phyloP scores from a whole-genome alignment of 345 rosid genomes.

The Durio zibethinus region DNA sequence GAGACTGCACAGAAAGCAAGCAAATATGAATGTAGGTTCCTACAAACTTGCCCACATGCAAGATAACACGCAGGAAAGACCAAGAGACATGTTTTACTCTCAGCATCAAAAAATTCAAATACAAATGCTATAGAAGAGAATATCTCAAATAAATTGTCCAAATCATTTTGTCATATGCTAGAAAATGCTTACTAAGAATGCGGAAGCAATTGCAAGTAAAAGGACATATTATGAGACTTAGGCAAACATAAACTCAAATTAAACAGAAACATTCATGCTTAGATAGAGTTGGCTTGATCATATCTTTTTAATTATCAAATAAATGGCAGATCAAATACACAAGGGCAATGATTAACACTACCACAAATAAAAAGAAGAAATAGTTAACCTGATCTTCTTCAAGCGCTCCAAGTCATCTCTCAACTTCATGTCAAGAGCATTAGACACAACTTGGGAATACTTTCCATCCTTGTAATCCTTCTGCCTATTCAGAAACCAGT shows the following conservation, averaged over 20 bases:
- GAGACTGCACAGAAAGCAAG: not conserved
- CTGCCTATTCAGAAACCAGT: slow-evolving; percentile 91
- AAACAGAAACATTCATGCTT: not conserved
- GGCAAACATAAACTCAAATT: not conserved
- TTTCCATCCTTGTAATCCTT: slow-evolving; percentile 93
- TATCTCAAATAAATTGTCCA: not conserved
- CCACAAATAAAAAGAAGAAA: not conserved
- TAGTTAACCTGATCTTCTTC: slow-evolving; percentile 72
- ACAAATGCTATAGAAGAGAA: not conserved
- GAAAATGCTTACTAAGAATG: not conserved
- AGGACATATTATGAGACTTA: not conserved
- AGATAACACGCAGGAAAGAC: not conserved
- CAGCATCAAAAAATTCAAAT: not conserved
- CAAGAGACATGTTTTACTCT: not conserved
- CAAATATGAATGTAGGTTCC: too few species aligned
- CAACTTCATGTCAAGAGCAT: slow-evolving; percentile 90
- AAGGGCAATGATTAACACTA: not conserved
- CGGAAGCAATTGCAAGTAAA: not conserved
- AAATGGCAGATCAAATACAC: not conserved
- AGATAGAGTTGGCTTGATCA: not conserved
- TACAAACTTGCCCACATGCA: not conserved
- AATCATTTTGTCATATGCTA: not conserved
- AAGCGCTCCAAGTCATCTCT: slow-evolving; percentile 94
- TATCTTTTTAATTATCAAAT: not conserved
- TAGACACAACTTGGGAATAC: slow-evolving; percentile 84